Evolutionary conservation across 2,329 filamentous ascomycete genomes (phyloP).

Genomic region (Neopestalotiopsis clavispora): DNA sequence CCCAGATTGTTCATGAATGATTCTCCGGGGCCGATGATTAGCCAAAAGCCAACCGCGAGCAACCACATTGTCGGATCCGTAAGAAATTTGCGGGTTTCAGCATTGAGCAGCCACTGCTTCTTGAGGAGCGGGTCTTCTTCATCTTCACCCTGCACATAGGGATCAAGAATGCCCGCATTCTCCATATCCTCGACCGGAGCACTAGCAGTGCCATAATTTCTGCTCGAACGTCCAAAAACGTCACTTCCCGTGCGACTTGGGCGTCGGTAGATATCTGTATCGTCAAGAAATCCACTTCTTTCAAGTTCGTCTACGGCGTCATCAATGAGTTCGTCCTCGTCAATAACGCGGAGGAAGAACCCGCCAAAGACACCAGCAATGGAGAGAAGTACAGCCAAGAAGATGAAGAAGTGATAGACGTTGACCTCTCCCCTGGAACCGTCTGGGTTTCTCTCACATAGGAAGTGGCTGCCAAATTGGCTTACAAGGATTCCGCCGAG

Average conservation of each 20-base stretch:
- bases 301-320: constrained; percentile 91
- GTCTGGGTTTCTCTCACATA: constrained; percentile 71
- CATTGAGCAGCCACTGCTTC: constrained; percentile 90
- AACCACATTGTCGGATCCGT: constrained; percentile 95
- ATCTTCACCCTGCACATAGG: constrained; percentile 40
- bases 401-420: constrained; percentile 88
- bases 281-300: constrained; percentile 78
- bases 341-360: constrained; percentile 77
- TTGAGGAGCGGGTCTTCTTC: constrained; percentile 63
- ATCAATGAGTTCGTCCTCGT: constrained; percentile 86
- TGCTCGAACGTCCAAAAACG: constrained; percentile 66
- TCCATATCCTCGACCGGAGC: constrained; percentile 46
- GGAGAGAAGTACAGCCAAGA: constrained; percentile 75
- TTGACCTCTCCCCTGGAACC: constrained; percentile 68
- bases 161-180: constrained; percentile 45
- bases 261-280: neutral
- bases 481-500: constrained; percentile 96
- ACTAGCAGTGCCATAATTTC: constrained; percentile 68
- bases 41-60: constrained; percentile 87
- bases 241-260: constrained; percentile 59
- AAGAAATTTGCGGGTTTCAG: constrained; percentile 85
- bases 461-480: constrained; percentile 79
- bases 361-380: constrained; percentile 74
- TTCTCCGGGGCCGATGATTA: constrained; percentile 94
- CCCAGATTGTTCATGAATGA: constrained; percentile 98